Base-by-base conservation (phyloP, 1,284 basidiomycete species). In the Malassezia nana region DNA sequence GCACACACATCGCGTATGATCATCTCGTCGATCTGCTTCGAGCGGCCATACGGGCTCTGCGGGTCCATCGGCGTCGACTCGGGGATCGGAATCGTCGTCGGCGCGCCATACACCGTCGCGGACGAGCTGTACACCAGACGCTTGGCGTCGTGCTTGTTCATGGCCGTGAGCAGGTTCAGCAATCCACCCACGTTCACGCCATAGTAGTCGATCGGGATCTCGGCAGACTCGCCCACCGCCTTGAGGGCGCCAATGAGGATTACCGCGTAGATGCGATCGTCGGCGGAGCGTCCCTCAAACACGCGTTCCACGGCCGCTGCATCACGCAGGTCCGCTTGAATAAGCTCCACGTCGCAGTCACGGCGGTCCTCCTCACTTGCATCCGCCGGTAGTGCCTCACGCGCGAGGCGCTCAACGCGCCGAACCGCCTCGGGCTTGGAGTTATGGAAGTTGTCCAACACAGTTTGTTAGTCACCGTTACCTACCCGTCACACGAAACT, bases 101-200 rank as follows among this genome's bases (percentile, higher is more conserved):
- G 94, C 2, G 84, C 90, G 57, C 94, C 94, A 74, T 99, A 99
- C 30, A 98, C 94, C n/a, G 94, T 98, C 1, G 94, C 94, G 22
- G 89, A 94, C 10, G 91, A 95, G 1, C 90, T 95, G 79, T 96
- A 99, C 59, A 99, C 91, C 60, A 98, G 79, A 56, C 87, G 82
- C 57, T 81, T 80, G 78, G 85, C 87, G 55, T 84, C 83, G 75
- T 84, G 87, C 59, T 86, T 84, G 52, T 80, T 79, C 90, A 95
- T 95, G 20, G 55, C 62, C 31, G 58, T 54, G 30, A 69, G 57
- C 33, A 66, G 60, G 60, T 69, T 67, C 60, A 74, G 59, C 20
- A 66, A 57, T 29, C 71, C 71, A 15, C 56, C 56, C 39, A 72
- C 63, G 54, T 74, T 74, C 62, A 72, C 69, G 41, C 61, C 61